Evolutionary conservation across 306 rosid genomes (phyloP), one percentile per base, ranked within the genome.

Genomic region (Boehmeria nivea): DNA sequence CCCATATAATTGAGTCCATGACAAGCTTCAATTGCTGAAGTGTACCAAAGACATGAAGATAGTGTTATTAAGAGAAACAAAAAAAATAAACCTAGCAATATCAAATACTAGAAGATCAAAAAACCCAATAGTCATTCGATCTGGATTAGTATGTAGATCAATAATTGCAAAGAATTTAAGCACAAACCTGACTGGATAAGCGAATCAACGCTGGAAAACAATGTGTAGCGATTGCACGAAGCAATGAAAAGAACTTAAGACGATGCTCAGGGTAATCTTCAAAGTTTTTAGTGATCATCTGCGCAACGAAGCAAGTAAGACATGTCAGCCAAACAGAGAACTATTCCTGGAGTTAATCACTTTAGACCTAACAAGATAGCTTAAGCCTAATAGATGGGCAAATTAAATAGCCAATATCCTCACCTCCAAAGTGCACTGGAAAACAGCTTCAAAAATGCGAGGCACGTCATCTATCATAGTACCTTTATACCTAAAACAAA

Each of bases 211-310:
- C 99, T 38, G 94, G 88, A 72, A 93, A 93, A 79, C 99, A 93
- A 68, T 81, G 75, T 3, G 99, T 84, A 12, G 95, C 96, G 40
- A 93, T 93, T 51, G 99, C 96, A 49, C 99, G 89, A 8, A 93
- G 96, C 14, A 93, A 72, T 12, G 99, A 93, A 68, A 93, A 93
- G 73, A 93, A 93, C 81, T 93, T 93, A 26, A 93, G 95, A 36
- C 99, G 85, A 74, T 93, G 96, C 80, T 93, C 96, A 1, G 96
- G 99, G 71, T 93, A 87, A 70, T 93, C 99, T 74, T 93, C 96
- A 70, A 85, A 93, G 67, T 83, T 87, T 66, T 82, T 87, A 11
- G 95, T 87, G 59, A 93, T 93, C 99, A 93, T 93, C 96, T 93
- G 75, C 61, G 10, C 5, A n/a, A 40, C n/a, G 17, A n/a, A 57